Evolutionary conservation across 306 rosid genomes (phyloP).

Genomic region (Arachis hypogaea): DNA sequence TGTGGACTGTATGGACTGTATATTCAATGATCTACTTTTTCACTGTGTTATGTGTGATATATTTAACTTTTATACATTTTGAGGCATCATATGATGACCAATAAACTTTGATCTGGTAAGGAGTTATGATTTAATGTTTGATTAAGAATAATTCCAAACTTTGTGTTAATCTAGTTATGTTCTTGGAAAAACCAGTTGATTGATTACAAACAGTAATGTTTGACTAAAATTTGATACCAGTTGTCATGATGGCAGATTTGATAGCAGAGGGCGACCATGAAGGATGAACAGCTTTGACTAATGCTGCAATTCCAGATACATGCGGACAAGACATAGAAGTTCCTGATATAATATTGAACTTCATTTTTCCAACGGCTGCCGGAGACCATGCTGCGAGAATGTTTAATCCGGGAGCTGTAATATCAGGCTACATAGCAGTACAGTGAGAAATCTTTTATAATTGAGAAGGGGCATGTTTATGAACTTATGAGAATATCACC

Average conservation of each 20-base stretch:
- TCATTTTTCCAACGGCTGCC: slow-evolving; percentile 50
- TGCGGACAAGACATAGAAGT: slow-evolving; percentile 93
- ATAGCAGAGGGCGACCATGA: slow-evolving; percentile 79
- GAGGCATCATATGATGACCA: background rate
- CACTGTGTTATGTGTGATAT: background rate
- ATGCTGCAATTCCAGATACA: slow-evolving; percentile 78
- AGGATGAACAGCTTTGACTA: slow-evolving; percentile 76
- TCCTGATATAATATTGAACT: slow-evolving; percentile 69
- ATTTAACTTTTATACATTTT: slow-evolving; percentile 21
- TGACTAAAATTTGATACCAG: slow-evolving; percentile 49
- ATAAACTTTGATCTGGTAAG: background rate
- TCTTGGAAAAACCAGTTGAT: background rate
- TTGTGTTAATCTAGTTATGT: background rate
- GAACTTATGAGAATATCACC: slow-evolving; percentile 51
- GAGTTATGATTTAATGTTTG: slow-evolving; percentile 13
- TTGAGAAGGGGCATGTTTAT: slow-evolving; percentile 1
- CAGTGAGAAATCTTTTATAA: slow-evolving; percentile 25
- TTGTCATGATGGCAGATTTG: slow-evolving; percentile 86
- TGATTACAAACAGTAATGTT: background rate
- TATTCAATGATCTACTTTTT: background rate
- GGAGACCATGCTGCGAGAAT: slow-evolving; percentile 91
- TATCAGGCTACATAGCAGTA: slow-evolving; percentile 68
- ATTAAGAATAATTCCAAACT: slow-evolving; percentile 14
- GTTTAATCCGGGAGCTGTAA: slow-evolving; percentile 81
- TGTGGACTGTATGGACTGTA: background rate